These are phyloP conservation scores for Chaetomium sp. DNA, from an alignment of 2,329 filamentous ascomycete genomes.

Conservation along the genomic window DNA sequence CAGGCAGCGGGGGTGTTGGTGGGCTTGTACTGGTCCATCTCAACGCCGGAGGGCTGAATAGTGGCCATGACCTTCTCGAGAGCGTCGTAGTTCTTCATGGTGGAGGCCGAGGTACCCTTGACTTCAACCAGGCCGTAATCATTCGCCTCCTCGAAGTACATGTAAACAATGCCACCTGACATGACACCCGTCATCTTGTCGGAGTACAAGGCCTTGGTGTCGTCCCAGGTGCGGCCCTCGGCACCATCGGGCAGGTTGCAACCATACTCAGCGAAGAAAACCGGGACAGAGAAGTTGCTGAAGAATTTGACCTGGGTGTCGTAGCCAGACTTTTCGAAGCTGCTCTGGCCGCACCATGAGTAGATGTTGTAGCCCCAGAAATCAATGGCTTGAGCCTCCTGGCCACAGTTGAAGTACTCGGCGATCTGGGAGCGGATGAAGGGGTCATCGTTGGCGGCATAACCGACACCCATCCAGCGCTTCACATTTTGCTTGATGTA, in stretches of 20 bases:
- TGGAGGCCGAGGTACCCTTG: constrained; percentile 52
- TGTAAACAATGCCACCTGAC: constrained; percentile 97
- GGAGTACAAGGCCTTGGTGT: constrained; percentile 76
- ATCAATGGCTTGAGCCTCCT: constrained; percentile 63
- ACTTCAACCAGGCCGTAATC: constrained; percentile 67
- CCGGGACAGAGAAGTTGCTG: constrained; percentile 79
- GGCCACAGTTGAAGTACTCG: constrained; percentile 91
- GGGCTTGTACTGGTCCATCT: constrained; percentile 63
- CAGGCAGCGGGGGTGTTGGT: constrained; percentile 66
- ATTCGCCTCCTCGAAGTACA: constrained; percentile 92
- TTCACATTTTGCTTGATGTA: constrained; percentile 80
- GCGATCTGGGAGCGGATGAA: constrained; percentile 76
- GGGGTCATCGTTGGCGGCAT: constrained; percentile 90
- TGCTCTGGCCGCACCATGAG: constrained; percentile 91
- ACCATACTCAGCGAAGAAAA: constrained; percentile 98
- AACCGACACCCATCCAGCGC: constrained; percentile 81
- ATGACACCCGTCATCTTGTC: constrained; percentile 77
- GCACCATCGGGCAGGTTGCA: constrained; percentile 65
- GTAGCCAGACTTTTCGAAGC: constrained; percentile 71
- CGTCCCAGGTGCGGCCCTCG: constrained; percentile 70
- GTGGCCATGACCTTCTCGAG: constrained; percentile 64
- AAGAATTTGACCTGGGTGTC: constrained; percentile 80
- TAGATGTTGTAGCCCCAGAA: constrained; percentile 99
- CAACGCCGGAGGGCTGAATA: constrained; percentile 59
- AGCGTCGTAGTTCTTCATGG: constrained; percentile 67